Conservation (phyloP, 192 early-diverging fungal genomes). For the Chytriomyces sp. region DNA sequence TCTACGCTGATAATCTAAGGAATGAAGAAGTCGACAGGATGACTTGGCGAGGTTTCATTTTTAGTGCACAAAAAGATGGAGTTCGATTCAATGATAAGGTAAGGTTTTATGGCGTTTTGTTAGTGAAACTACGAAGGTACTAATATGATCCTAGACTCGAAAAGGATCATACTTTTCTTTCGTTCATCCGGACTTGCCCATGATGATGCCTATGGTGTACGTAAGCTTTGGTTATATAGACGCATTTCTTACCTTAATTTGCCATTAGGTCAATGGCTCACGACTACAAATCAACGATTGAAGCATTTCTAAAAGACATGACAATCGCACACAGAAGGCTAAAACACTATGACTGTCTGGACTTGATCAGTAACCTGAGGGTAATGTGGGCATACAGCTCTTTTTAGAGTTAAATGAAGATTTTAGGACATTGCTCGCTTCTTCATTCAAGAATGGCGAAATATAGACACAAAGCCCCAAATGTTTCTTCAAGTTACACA, state of each 20-base stretch:
- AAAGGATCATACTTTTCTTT: conserved; percentile 27
- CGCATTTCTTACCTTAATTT: background rate
- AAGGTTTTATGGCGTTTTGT: background rate
- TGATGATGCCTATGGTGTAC: conserved; percentile 27
- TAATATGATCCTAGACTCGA: conserved; percentile 5
- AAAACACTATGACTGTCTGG: conserved; percentile 33
- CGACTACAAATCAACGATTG: conserved; percentile 27
- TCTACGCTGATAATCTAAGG: conserved; percentile 21
- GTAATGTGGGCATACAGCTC: background rate
- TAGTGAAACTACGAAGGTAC: background rate
- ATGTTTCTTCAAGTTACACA: background rate
- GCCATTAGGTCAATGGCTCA: background rate
- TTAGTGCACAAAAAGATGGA: conserved; percentile 5
- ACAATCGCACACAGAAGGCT: conserved; percentile 16
- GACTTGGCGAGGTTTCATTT: conserved; percentile 27
- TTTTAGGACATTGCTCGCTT: conserved; percentile 18
- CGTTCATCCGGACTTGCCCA: conserved; percentile 2
- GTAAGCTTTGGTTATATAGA: background rate
- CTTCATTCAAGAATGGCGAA: conserved; percentile 24
- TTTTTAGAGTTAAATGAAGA: background rate
- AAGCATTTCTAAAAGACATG: conserved; percentile 19
- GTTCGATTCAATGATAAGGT: conserved; percentile 28
- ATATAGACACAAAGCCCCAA: background rate
- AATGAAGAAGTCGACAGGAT: conserved; percentile 18
- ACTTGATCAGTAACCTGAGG: conserved; percentile 30